Evolutionary conservation across 2,329 filamentous ascomycete genomes (phyloP).

Genomic region (Pseudogymnoascus sp.): DNA sequence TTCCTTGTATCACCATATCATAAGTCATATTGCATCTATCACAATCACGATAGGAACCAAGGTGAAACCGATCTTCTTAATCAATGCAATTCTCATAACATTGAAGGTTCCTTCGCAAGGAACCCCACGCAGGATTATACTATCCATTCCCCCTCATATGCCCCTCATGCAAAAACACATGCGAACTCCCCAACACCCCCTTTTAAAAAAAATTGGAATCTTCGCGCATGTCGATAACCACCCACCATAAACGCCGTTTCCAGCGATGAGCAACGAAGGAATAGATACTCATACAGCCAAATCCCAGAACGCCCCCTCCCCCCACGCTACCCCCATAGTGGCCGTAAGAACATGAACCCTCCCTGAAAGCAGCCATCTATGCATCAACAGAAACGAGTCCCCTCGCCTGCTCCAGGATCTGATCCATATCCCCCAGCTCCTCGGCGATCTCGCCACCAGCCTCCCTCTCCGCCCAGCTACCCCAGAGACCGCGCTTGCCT

Average conservation of each 20-base stretch:
- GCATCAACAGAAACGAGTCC: conserved; percentile 1
- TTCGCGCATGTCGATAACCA: not conserved
- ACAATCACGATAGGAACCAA: not conserved
- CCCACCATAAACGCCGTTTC: conserved; percentile 4
- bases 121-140: not conserved
- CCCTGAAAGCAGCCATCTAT: not conserved
- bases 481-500: conserved; percentile 94
- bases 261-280: conserved; percentile 1
- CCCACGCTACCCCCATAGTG: not conserved
- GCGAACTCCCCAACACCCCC: not conserved
- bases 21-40: not conserved
- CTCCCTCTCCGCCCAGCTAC: conserved; percentile 82
- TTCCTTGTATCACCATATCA: not conserved
- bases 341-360: conserved; percentile 2
- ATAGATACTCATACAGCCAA: not conserved
- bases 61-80: not conserved
- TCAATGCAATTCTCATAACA: not conserved
- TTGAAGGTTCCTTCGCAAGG: not conserved
- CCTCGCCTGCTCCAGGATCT: conserved; percentile 7
- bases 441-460: conserved; percentile 51
- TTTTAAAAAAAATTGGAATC: conserved; percentile 8
- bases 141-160: not conserved
- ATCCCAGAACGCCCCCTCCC: conserved; percentile 2
- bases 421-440: conserved; percentile 10
- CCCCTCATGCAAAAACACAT: not conserved